These are phyloP conservation scores for Trametes gibbosa DNA, from an alignment of 768 basidiomycete species.

Conservation along the genomic window DNA sequence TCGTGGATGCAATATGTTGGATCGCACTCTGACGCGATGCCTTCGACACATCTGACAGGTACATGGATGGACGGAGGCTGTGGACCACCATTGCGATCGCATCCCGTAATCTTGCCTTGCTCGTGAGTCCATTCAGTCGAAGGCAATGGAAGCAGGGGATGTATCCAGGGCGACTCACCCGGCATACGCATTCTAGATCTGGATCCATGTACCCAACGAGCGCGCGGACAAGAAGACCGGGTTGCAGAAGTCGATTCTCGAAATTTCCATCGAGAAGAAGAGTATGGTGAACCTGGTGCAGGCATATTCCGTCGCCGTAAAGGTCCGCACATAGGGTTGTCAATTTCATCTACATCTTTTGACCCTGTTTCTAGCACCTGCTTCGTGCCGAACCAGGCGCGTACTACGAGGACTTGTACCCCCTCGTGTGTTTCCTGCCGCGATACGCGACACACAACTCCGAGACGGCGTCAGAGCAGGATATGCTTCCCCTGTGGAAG, in stretches of 20 bases:
- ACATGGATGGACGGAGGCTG: conserved; percentile 67
- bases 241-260: conserved; percentile 34
- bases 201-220: conserved; percentile 52
- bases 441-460: conserved; percentile 42
- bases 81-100: conserved; percentile 62
- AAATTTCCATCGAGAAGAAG: conserved; percentile 68
- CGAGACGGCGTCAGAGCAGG: conserved; percentile 30
- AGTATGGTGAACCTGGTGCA: conserved; percentile 72
- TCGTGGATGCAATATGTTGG: not conserved
- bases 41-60: conserved; percentile 35
- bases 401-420: conserved; percentile 74
- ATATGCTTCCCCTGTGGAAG: conserved; percentile 59
- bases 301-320: conserved; percentile 66
- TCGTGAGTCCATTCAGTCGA: conserved; percentile 51
- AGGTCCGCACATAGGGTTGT: conserved; percentile 36
- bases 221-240: conserved; percentile 34
- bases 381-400: conserved; percentile 68
- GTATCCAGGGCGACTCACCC: not conserved
- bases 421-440: conserved; percentile 65
- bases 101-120: conserved; percentile 56
- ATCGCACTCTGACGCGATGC: not conserved
- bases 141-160: not conserved
- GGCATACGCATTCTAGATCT: conserved; percentile 36
- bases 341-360: not conserved
- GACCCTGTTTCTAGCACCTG: conserved; percentile 43